A percentile compares a stretch with the other conserved stretches of the same genome.
Conservation (phyloP, 2,329 filamentous ascomycete species). For the Ophiobolus disseminans region DNA sequence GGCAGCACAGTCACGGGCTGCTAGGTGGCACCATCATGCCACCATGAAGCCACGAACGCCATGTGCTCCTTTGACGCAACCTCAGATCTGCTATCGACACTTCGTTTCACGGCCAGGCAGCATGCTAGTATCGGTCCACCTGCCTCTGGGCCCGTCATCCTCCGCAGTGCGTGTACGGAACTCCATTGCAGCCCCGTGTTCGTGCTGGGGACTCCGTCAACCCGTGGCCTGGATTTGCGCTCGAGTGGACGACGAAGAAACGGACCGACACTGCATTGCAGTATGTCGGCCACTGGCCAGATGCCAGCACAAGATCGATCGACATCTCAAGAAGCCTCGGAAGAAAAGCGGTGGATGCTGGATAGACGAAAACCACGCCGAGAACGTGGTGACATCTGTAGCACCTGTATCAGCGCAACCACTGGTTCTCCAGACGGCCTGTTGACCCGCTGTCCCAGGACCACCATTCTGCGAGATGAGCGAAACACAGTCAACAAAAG, state of each 20-base stretch:
- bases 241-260: no score
- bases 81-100: constrained; percentile 10
- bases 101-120: neutral
- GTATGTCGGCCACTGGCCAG: constrained; percentile 8
- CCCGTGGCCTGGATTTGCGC: no score
- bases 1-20: no score
- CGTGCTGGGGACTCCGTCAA: no score
- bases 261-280: neutral
- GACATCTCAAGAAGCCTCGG: constrained; percentile 15
- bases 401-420: constrained; percentile 23
- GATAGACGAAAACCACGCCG: constrained; percentile 37
- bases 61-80: constrained; percentile 33
- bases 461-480: constrained; percentile 1
- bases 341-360: constrained; percentile 16
- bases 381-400: constrained; percentile 35
- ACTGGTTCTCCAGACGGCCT: neutral
- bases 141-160: no score
- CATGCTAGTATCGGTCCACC: neutral
- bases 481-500: constrained; percentile 2
- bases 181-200: no score
- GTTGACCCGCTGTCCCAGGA: constrained; percentile 8
- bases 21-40: constrained; percentile 35
- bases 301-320: constrained; percentile 1
- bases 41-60: constrained; percentile 37
- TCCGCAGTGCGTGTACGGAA: no score